phyloP scores from a whole-genome alignment of 805 yeast genomes.

The Ogataea salicorniae region DNA sequence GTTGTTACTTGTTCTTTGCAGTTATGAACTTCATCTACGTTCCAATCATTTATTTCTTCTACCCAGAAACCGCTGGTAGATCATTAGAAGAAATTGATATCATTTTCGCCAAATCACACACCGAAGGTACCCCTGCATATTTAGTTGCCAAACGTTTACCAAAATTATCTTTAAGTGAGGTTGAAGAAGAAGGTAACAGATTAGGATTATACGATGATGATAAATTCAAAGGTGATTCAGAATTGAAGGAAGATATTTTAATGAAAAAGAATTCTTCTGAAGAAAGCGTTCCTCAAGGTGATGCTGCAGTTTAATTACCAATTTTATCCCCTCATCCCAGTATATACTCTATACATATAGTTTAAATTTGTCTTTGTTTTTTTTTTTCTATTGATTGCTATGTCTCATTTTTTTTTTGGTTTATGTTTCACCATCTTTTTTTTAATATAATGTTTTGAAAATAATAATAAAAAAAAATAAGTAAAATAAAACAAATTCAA shows the following conservation, averaged over 20 bases:
- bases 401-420: too few species aligned
- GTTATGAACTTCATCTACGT: constrained; percentile 53
- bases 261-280: not conserved
- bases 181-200: constrained; percentile 54
- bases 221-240: constrained; percentile 12
- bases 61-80: constrained; percentile 76
- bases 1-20: constrained; percentile 67
- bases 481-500: too few species aligned
- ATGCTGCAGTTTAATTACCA: not conserved
- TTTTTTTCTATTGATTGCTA: too few species aligned
- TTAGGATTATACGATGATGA: constrained; percentile 42
- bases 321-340: too few species aligned
- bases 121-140: constrained; percentile 54
- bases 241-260: constrained; percentile 7
- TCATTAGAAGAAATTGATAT: constrained; percentile 72
- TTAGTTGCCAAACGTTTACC: constrained; percentile 63
- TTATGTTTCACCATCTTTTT: too few species aligned
- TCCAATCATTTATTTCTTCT: constrained; percentile 60
- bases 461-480: too few species aligned
- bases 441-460: too few species aligned
- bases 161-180: constrained; percentile 47
- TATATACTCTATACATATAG: too few species aligned
- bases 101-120: constrained; percentile 55
- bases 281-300: not conserved
- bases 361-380: too few species aligned